These are phyloP conservation scores for Lentinula novae-zelandiae DNA, from an alignment of 1,284 basidiomycete genomes.

Conservation along the genomic window DNA sequence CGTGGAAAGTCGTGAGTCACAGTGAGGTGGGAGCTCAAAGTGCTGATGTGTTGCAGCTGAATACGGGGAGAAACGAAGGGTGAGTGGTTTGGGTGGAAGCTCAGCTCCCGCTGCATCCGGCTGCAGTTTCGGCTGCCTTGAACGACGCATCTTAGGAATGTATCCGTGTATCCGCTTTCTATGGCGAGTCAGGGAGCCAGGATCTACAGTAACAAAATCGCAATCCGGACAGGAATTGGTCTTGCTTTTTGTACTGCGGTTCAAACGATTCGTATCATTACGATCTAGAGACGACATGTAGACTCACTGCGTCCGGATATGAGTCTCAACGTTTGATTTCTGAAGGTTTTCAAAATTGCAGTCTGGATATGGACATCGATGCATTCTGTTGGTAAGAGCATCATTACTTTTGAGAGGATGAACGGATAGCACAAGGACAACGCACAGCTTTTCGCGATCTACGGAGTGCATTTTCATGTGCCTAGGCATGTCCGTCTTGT, in stretches of 20 bases:
- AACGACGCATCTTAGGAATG: conserved; percentile 11
- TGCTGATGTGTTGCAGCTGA: background rate
- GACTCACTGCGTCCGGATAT: conserved; percentile 18
- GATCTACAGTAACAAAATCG: conserved; percentile 14
- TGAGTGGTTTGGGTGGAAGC: background rate
- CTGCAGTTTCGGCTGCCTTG: conserved; percentile 7
- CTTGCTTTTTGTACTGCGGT: conserved; percentile 12
- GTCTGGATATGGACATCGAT: conserved; percentile 18
- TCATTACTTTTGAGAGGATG: background rate
- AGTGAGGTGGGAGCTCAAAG: background rate
- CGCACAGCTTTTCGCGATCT: conserved; percentile 16
- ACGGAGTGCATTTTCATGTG: conserved; percentile 21
- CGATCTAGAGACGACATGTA: background rate
- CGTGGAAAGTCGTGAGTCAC: background rate
- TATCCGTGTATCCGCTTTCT: conserved; percentile 15
- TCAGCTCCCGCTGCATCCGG: background rate
- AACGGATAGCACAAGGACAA: background rate
- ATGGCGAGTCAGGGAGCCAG: conserved; percentile 13
- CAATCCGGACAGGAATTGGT: conserved; percentile 14
- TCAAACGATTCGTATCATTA: background rate
- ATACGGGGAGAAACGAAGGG: conserved; percentile 1
- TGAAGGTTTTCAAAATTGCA: conserved; percentile 21
- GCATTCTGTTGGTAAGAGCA: conserved; percentile 17
- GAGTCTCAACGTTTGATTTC: conserved; percentile 21
- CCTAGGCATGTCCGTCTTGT: conserved; percentile 19